Evolutionary conservation across 176 grass and related monocot species (phyloP).

Genomic region (Tillandsia fasciculata): DNA sequence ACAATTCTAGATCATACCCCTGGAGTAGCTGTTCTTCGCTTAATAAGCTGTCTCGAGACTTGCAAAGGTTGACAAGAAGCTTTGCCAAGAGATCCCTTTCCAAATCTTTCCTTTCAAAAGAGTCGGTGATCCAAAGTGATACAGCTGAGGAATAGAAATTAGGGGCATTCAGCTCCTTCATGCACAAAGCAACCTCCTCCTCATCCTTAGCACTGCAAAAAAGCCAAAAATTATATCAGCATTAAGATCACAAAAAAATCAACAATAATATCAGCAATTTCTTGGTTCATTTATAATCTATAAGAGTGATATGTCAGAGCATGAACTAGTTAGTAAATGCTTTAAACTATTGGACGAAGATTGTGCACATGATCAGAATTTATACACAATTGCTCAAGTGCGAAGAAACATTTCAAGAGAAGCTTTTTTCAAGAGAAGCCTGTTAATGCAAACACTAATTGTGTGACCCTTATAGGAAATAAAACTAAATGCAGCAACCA

Average conservation of each 20-base stretch:
- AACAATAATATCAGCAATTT: background rate
- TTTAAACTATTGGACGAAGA: too few species aligned
- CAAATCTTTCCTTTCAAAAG: constrained; percentile 82
- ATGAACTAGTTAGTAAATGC: too few species aligned
- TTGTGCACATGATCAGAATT: too few species aligned
- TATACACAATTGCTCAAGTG: too few species aligned
- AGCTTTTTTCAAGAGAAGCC: too few species aligned
- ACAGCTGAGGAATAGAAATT: constrained; percentile 64
- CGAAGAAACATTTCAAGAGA: too few species aligned
- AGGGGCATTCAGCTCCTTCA: constrained; percentile 89
- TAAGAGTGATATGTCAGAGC: too few species aligned
- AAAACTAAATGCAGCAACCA: too few species aligned
- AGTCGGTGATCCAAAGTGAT: constrained; percentile 87
- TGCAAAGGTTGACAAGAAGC: constrained; percentile 74
- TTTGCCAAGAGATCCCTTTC: constrained; percentile 78
- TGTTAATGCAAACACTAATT: too few species aligned
- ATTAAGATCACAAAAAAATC: background rate
- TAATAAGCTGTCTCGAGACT: constrained; percentile 46
- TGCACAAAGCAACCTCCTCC: constrained; percentile 72
- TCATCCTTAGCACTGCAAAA: constrained; percentile 79
- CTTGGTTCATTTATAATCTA: too few species aligned
- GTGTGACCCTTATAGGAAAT: too few species aligned
- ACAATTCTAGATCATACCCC: constrained; percentile 32
- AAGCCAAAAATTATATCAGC: background rate
- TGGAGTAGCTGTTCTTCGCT: constrained; percentile 50